phyloP scores from a whole-genome alignment of 768 basidiomycete species.

The Suillus lakei region DNA sequence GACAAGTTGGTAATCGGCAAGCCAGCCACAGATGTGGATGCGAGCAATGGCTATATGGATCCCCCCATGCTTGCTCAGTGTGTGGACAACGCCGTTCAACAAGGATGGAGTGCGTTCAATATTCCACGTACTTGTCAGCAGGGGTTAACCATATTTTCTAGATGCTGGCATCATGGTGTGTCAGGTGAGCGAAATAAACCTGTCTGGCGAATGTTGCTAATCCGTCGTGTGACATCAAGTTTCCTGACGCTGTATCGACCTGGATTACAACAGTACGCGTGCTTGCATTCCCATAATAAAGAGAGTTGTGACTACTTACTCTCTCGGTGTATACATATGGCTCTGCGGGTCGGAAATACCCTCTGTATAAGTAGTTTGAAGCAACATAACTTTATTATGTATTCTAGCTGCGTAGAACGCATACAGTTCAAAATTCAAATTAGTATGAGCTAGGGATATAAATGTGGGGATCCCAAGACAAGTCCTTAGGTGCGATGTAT shows the following conservation, averaged over 20 bases:
- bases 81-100: constrained; percentile 57
- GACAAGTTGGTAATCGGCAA: constrained; percentile 80
- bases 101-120: constrained; percentile 66
- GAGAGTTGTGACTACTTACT: not conserved
- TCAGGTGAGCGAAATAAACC: constrained; percentile 22
- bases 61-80: constrained; percentile 62
- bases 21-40: constrained; percentile 55
- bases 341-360: not conserved
- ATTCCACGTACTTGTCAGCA: not conserved
- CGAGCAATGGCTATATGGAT: constrained; percentile 60
- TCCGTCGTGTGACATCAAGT: constrained; percentile 24
- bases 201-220: constrained; percentile 5
- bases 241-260: constrained; percentile 43
- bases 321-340: not conserved
- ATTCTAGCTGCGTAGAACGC: not conserved
- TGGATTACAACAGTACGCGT: constrained; percentile 47
- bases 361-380: not conserved
- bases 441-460: not conserved
- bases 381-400: not conserved
- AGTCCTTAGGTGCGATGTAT: constrained; percentile 16
- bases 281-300: constrained; percentile 39
- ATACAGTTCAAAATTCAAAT: not conserved
- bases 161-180: constrained; percentile 19
- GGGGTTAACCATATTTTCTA: not conserved
- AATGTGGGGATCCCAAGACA: not conserved